phyloP scores from a whole-genome alignment of 768 basidiomycete genomes.

The Pleurotus tuoliensis region DNA sequence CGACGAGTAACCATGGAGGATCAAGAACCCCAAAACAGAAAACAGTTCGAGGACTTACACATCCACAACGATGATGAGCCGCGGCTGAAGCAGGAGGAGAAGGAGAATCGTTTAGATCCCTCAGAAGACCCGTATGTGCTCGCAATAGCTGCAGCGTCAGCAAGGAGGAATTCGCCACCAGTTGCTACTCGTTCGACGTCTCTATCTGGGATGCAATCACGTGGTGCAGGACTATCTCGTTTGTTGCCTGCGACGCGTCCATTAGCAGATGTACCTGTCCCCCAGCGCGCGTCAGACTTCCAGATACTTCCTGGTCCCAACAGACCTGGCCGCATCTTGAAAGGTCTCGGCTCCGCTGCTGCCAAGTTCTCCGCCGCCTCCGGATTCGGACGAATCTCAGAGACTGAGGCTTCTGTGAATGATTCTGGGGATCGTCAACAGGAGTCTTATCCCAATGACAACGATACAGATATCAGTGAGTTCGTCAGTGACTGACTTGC shows the following conservation, averaged over 20 bases:
- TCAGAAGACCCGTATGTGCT: conserved; percentile 27
- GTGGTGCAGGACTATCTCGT: conserved; percentile 21
- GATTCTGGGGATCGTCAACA: conserved; percentile 29
- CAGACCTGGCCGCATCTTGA: conserved; percentile 48
- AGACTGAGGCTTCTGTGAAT: conserved; percentile 32
- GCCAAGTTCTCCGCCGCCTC: conserved; percentile 22
- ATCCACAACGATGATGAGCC: conserved; percentile 6
- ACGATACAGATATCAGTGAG: conserved; percentile 40
- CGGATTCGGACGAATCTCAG: conserved; percentile 47
- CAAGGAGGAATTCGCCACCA: conserved; percentile 30
- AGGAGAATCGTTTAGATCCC: conserved; percentile 41
- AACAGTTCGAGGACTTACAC: conserved; percentile 8
- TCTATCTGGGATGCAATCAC: conserved; percentile 15
- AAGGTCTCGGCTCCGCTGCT: conserved; percentile 26
- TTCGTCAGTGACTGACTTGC: neutral
- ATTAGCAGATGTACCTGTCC: conserved; percentile 28
- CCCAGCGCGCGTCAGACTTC: conserved; percentile 30
- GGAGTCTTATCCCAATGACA: conserved; percentile 15
- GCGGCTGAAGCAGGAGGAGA: conserved; percentile 35
- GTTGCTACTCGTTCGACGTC: conserved; percentile 27
- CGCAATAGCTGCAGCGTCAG: conserved; percentile 19
- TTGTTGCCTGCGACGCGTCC: conserved; percentile 19
- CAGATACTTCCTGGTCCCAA: conserved; percentile 41
- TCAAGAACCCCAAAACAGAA: conserved; percentile 9
- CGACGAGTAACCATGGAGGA: conserved; percentile 44